Evolutionary conservation across 2,329 filamentous ascomycete species (phyloP).

Genomic region (Phialocephala subalpina): DNA sequence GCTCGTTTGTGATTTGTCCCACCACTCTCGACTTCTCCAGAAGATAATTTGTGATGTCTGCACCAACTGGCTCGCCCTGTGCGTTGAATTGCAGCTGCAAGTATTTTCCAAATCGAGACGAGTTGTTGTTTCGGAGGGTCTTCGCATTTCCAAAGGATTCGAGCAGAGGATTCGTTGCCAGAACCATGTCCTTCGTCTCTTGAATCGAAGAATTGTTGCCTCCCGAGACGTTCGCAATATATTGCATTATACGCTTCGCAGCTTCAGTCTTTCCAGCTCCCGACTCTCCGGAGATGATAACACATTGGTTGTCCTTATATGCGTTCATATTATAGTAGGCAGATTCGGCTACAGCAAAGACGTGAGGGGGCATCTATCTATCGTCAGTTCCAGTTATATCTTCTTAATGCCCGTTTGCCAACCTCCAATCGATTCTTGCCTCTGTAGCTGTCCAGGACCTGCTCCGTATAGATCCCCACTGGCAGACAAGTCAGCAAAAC

Average conservation of each 20-base stretch:
- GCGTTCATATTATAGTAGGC: slow-evolving; percentile 99
- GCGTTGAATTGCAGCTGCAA: slow-evolving; percentile 95
- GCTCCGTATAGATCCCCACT: slow-evolving; percentile 97
- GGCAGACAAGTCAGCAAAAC: slow-evolving; percentile 47
- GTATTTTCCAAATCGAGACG: slow-evolving; percentile 97
- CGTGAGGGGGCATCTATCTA: slow-evolving; percentile 79
- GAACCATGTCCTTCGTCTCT: slow-evolving; percentile 98
- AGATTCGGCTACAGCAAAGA: slow-evolving; percentile 96
- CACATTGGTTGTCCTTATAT: slow-evolving; percentile 98
- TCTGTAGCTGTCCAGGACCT: slow-evolving; percentile 91
- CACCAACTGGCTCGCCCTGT: slow-evolving; percentile 90
- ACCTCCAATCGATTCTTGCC: slow-evolving; percentile 96
- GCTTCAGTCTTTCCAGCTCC: slow-evolving; percentile 98
- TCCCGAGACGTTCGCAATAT: slow-evolving; percentile 96
- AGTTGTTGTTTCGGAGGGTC: slow-evolving; percentile 98
- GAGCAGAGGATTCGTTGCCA: slow-evolving; percentile 95
- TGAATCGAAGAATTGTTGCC: slow-evolving; percentile 79
- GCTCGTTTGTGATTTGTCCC: slow-evolving; percentile 92
- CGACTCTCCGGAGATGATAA: slow-evolving; percentile 98
- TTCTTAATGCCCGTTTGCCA: slow-evolving; percentile 23
- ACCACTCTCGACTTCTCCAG: slow-evolving; percentile 96
- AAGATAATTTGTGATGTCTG: slow-evolving; percentile 98
- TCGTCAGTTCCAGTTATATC: slow-evolving; percentile 21
- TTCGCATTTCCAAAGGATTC: slow-evolving; percentile 99
- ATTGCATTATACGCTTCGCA: slow-evolving; percentile 99